These are phyloP conservation scores for Cystofilobasidium bisporidii DNA, from an alignment of 768 basidiomycete genomes.

Conservation along the genomic window DNA sequence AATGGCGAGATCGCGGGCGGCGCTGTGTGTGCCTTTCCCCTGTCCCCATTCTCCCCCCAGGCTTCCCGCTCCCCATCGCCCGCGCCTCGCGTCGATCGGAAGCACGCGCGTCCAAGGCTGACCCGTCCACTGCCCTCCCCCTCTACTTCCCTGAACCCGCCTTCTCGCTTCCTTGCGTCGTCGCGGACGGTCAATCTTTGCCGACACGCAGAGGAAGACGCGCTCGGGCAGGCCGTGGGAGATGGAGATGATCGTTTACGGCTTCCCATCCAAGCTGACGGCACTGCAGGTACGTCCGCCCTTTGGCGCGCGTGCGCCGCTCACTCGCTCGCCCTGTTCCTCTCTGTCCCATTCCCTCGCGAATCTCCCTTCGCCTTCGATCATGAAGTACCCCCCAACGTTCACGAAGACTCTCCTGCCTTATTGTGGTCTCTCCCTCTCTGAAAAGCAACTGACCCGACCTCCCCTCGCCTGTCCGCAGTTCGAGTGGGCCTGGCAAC, in stretches of 20 bases:
- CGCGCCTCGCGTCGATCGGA: too few relatives aligned
- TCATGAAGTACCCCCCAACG: too few relatives aligned
- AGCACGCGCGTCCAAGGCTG: too few relatives aligned
- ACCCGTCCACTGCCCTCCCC: too few relatives aligned
- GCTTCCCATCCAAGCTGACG: slow-evolving; percentile 67
- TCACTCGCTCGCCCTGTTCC: slow-evolving; percentile 35
- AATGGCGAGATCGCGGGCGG: slow-evolving; percentile 60
- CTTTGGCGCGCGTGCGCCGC: not conserved
- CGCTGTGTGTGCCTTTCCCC: slow-evolving; percentile 15
- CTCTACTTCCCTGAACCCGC: too few relatives aligned
- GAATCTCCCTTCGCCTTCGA: not conserved
- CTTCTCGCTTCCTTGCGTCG: too few relatives aligned
- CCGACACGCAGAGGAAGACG: slow-evolving; percentile 26
- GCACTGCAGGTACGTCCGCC: slow-evolving; percentile 45
- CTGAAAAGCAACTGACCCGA: too few relatives aligned
- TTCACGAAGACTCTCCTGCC: not conserved
- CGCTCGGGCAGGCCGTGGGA: slow-evolving; percentile 37
- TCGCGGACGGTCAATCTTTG: too few relatives aligned
- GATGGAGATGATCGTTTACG: slow-evolving; percentile 78
- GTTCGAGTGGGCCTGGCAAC: slow-evolving; percentile 79
- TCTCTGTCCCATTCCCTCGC: not conserved
- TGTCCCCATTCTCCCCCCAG: not conserved
- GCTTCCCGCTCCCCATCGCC: not conserved
- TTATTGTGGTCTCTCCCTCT: not conserved
- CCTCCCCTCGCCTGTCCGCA: slow-evolving; percentile 33